Percentiles rank a stretch among this genome's conserved stretches.
These are phyloP conservation scores for Blastobotrys elegans DNA, from an alignment of 1,139 yeast species.

Conservation along the genomic window DNA sequence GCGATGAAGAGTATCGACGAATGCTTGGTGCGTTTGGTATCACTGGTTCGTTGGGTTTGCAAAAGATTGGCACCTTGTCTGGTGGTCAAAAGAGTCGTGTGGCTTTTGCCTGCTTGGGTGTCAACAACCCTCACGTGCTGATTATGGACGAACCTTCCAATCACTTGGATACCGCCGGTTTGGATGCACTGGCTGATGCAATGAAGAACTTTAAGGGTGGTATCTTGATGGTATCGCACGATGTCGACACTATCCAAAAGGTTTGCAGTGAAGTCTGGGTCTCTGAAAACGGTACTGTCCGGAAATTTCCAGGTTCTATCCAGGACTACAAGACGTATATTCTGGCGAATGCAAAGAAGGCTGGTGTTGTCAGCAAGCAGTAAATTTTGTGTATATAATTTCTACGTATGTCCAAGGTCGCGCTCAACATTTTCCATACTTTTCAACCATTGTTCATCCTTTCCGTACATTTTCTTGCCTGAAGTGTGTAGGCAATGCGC, in stretches of 20 bases:
- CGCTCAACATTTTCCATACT: too few relatives aligned
- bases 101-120: slow-evolving; percentile 92
- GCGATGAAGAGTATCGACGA: slow-evolving; percentile 95
- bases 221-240: slow-evolving; percentile 95
- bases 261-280: slow-evolving; percentile 96
- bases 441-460: too few relatives aligned
- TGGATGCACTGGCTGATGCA: slow-evolving; percentile 92
- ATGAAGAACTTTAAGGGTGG: slow-evolving; percentile 88
- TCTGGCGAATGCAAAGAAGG: slow-evolving; percentile 64
- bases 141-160: slow-evolving; percentile 97
- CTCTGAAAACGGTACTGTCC: slow-evolving; percentile 77
- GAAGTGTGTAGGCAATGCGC: too few relatives aligned
- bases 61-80: slow-evolving; percentile 81
- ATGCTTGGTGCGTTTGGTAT: slow-evolving; percentile 96
- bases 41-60: slow-evolving; percentile 88
- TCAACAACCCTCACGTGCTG: slow-evolving; percentile 86
- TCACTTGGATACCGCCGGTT: slow-evolving; percentile 97
- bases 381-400: too few relatives aligned
- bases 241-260: slow-evolving; percentile 78
- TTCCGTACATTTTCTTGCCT: too few relatives aligned
- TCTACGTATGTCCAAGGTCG: too few relatives aligned
- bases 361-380: slow-evolving; percentile 88
- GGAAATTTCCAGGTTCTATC: slow-evolving; percentile 76
- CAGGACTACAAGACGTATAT: slow-evolving; percentile 88
- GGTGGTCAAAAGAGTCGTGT: slow-evolving; percentile 99